A percentile compares a stretch with the other conserved stretches of the same genome.
phyloP scores from a whole-genome alignment of 2,329 filamentous ascomycete species.

The Corniculantispora saksenae region DNA sequence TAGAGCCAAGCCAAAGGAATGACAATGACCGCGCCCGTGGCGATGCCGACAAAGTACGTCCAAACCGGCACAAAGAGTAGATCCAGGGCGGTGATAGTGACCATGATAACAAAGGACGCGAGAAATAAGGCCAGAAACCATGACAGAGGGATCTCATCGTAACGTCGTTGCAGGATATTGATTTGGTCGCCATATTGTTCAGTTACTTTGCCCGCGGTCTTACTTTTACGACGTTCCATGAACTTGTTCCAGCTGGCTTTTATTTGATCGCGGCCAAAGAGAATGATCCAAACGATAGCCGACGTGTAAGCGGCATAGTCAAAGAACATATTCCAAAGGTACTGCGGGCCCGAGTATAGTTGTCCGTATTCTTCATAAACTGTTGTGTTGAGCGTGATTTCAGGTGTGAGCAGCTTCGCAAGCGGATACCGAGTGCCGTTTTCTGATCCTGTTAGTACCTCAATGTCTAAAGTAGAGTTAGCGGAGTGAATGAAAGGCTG shows the following conservation, averaged over 20 bases:
- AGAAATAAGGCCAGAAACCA: slow-evolving; percentile 57
- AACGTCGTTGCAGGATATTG: slow-evolving; percentile 58
- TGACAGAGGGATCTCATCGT: slow-evolving; percentile 59
- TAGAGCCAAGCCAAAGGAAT: slow-evolving; percentile 61
- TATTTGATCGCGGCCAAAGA: slow-evolving; percentile 55
- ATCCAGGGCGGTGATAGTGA: slow-evolving; percentile 51
- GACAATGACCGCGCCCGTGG: slow-evolving; percentile 56
- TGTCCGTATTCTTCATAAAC: slow-evolving; percentile 51
- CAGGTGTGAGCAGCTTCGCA: slow-evolving; percentile 33
- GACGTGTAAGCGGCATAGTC: slow-evolving; percentile 61
- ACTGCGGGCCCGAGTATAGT: slow-evolving; percentile 58
- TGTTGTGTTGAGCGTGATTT: slow-evolving; percentile 48
- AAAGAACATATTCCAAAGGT: slow-evolving; percentile 60
- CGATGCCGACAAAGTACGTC: slow-evolving; percentile 60
- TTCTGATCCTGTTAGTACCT: slow-evolving; percentile 24
- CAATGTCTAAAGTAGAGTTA: no score
- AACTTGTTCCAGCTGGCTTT: slow-evolving; percentile 46
- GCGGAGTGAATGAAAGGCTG: no score
- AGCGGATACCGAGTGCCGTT: slow-evolving; percentile 39
- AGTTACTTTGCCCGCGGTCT: slow-evolving; percentile 43
- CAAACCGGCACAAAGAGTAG: slow-evolving; percentile 60
- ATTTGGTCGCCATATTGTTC: slow-evolving; percentile 59
- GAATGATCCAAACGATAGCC: slow-evolving; percentile 58
- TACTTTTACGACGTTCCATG: slow-evolving; percentile 34
- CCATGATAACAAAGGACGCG: slow-evolving; percentile 41